These are phyloP conservation scores for Castanea sativa DNA, from an alignment of 306 rosid genomes.

Conservation along the genomic window DNA sequence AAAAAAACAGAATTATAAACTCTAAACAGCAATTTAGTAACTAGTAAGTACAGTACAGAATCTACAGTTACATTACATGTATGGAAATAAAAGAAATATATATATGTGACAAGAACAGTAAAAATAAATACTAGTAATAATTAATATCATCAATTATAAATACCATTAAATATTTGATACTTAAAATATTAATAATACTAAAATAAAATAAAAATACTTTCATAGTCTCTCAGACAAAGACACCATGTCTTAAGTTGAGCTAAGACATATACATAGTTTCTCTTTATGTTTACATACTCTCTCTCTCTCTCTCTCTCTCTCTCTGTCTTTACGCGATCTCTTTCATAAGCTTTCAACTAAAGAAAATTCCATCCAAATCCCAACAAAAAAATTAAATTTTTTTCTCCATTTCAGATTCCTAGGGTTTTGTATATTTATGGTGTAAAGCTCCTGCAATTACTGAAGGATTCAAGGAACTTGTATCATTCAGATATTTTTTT, in stretches of 20 bases:
- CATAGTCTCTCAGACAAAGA: constrained; percentile 20
- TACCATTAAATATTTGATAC: background rate
- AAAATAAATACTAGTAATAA: background rate
- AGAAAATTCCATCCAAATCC: constrained; percentile 39
- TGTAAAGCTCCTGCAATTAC: constrained; percentile 14
- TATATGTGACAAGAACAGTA: background rate
- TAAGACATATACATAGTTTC: background rate
- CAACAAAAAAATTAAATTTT: constrained; percentile 18
- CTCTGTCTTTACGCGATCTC: constrained; percentile 59
- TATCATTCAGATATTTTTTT: constrained; percentile 52
- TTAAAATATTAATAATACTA: constrained; percentile 14
- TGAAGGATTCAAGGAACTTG: constrained; percentile 27
- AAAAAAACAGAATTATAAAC: background rate
- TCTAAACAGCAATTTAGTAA: background rate
- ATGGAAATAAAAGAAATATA: too few relatives aligned
- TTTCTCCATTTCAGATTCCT: constrained; percentile 38
- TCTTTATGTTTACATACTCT: background rate
- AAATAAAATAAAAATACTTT: background rate
- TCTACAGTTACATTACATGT: too few relatives aligned
- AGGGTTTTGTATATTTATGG: constrained; percentile 29
- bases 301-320: constrained; percentile 10
- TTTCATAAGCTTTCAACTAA: constrained; percentile 48
- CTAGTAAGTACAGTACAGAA: background rate
- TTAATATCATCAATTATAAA: background rate
- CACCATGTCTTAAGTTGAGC: constrained; percentile 36